Evolutionary conservation across 2,329 filamentous ascomycete genomes (phyloP).

Genomic region (Ampelomyces quisqualis): DNA sequence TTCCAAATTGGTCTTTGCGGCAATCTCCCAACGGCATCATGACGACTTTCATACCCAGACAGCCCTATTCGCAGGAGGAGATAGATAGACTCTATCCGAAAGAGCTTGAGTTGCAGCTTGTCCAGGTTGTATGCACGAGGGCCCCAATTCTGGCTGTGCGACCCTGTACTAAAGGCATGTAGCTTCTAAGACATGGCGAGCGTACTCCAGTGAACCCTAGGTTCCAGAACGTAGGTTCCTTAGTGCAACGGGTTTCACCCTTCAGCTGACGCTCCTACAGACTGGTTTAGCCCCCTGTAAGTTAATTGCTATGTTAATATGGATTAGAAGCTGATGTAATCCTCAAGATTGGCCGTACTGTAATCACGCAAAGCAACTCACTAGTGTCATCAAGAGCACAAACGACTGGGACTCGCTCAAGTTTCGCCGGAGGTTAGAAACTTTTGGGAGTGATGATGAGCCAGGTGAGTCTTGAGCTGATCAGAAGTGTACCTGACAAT

Average conservation of each 20-base stretch:
- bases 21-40: conserved; percentile 51
- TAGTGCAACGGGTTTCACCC: neutral
- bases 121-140: conserved; percentile 77
- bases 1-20: too few relatives aligned
- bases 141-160: neutral
- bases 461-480: conserved; percentile 45
- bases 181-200: conserved; percentile 54
- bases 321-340: conserved; percentile 9
- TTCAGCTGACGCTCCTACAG: conserved; percentile 16
- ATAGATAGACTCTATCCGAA: conserved; percentile 78
- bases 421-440: conserved; percentile 75
- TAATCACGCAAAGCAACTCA: conserved; percentile 70
- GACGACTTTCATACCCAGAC: conserved; percentile 73
- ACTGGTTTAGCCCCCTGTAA: conserved; percentile 39
- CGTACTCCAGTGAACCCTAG: conserved; percentile 84
- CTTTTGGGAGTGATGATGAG: conserved; percentile 66
- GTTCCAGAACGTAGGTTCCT: conserved; percentile 69
- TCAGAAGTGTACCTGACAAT: neutral
- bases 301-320: neutral
- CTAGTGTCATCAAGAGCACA: conserved; percentile 58
- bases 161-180: conserved; percentile 6
- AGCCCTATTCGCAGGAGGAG: conserved; percentile 78
- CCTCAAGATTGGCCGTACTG: conserved; percentile 91
- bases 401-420: conserved; percentile 62
- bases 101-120: conserved; percentile 77